Conservation (phyloP, 2,329 filamentous ascomycete species). For the Cryphonectria radicalis region DNA sequence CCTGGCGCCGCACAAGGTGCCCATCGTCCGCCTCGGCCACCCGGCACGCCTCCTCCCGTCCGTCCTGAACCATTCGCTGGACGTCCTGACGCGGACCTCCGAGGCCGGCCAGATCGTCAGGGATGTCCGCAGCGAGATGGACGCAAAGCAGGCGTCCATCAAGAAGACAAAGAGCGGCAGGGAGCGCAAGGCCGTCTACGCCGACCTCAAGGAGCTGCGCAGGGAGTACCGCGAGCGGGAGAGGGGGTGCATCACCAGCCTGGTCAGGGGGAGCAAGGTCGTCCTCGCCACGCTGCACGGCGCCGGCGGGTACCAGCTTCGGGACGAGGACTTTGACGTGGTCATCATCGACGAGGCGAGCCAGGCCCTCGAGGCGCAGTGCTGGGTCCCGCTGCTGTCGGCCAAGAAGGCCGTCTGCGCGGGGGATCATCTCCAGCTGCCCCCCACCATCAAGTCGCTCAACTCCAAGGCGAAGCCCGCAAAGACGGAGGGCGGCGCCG, state of each 20-base stretch:
- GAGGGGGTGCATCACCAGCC: slow-evolving; percentile 74
- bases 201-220: slow-evolving; percentile 80
- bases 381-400: slow-evolving; percentile 87
- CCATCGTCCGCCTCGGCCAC: slow-evolving; percentile 89
- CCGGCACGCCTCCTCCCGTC: slow-evolving; percentile 88
- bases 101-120: slow-evolving; percentile 88
- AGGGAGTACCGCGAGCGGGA: slow-evolving; percentile 90
- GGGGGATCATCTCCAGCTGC: slow-evolving; percentile 91
- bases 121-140: slow-evolving; percentile 91
- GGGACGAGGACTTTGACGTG: slow-evolving; percentile 82
- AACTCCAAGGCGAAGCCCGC: slow-evolving; percentile 52
- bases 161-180: slow-evolving; percentile 82
- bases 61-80: slow-evolving; percentile 86
- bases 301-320: slow-evolving; percentile 82
- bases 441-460: slow-evolving; percentile 88
- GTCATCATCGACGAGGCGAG: slow-evolving; percentile 96
- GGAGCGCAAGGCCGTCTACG: slow-evolving; percentile 82
- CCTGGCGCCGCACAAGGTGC: slow-evolving; percentile 79
- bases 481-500: slow-evolving; percentile 35
- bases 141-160: slow-evolving; percentile 85
- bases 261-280: slow-evolving; percentile 80
- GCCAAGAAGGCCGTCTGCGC: slow-evolving; percentile 87
- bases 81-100: slow-evolving; percentile 87
- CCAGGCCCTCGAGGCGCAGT: slow-evolving; percentile 94
- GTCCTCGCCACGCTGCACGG: slow-evolving; percentile 93